phyloP scores from a whole-genome alignment of 345 rosid species.

The Salix brachista region DNA sequence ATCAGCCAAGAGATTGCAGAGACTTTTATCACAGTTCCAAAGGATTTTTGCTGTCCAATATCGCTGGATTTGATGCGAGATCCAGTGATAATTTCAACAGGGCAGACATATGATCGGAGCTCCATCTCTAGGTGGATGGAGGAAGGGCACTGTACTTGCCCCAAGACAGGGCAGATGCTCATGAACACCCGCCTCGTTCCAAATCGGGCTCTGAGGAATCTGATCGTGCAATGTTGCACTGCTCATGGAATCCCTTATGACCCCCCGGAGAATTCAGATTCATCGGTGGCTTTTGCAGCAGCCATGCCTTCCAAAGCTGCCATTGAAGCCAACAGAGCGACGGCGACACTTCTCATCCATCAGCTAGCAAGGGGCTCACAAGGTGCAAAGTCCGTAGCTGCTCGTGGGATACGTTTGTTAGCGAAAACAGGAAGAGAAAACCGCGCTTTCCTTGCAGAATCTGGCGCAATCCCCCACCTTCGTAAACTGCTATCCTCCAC shows the following conservation, averaged over 20 bases:
- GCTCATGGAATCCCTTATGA: conserved; percentile 68
- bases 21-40: conserved; percentile 59
- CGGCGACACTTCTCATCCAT: conserved; percentile 60
- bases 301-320: conserved; percentile 74
- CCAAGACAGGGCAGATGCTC: conserved; percentile 80
- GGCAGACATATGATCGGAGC: conserved; percentile 87
- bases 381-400: conserved; percentile 62
- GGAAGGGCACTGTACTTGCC: conserved; percentile 83
- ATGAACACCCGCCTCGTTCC: conserved; percentile 63
- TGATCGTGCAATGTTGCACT: conserved; percentile 58
- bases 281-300: conserved; percentile 40
- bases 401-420: conserved; percentile 70
- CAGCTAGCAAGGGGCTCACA: conserved; percentile 64
- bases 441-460: conserved; percentile 78
- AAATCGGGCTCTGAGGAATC: conserved; percentile 75
- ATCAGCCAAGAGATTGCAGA: conserved; percentile 69
- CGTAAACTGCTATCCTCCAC: too few relatives aligned
- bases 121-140: conserved; percentile 89
- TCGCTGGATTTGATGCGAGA: conserved; percentile 87
- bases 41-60: conserved; percentile 85
- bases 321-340: conserved; percentile 72
- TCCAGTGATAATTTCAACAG: conserved; percentile 82
- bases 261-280: conserved; percentile 45
- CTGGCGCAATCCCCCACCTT: conserved; percentile 46
- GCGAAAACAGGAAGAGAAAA: conserved; percentile 91